phyloP scores from a whole-genome alignment of 1,284 basidiomycete genomes.

The Albatrellus sp. region DNA sequence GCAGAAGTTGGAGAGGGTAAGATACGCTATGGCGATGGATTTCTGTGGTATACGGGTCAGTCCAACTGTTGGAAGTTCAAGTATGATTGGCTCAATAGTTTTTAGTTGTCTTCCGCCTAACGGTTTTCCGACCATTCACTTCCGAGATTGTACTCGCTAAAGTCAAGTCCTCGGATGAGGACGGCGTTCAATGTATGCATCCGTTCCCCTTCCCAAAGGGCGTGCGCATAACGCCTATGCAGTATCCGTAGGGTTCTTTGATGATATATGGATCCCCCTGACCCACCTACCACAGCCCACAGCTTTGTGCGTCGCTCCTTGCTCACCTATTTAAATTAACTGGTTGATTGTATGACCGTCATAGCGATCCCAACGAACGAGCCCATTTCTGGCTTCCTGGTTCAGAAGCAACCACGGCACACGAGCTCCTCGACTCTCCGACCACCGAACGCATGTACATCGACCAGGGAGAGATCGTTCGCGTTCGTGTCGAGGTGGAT shows the following conservation, averaged over 20 bases:
- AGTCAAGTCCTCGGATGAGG: slow-evolving; percentile 74
- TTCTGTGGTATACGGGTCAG: slow-evolving; percentile 87
- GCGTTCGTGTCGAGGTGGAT: slow-evolving; percentile 79
- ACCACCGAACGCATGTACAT: slow-evolving; percentile 74
- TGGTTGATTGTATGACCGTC: neutral
- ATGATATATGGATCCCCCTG: slow-evolving; percentile 77
- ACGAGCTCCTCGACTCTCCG: slow-evolving; percentile 59
- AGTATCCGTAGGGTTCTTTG: slow-evolving; percentile 91
- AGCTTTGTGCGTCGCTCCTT: slow-evolving; percentile 50
- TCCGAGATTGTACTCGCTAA: slow-evolving; percentile 86
- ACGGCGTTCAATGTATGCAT: slow-evolving; percentile 68
- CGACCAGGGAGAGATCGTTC: slow-evolving; percentile 72
- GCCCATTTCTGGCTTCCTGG: slow-evolving; percentile 73
- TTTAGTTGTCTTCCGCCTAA: slow-evolving; percentile 78
- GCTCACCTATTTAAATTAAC: too few species aligned
- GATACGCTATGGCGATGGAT: slow-evolving; percentile 90
- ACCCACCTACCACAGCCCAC: slow-evolving; percentile 67
- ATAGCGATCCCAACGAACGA: slow-evolving; percentile 71
- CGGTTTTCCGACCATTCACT: slow-evolving; percentile 85
- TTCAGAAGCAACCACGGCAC: slow-evolving; percentile 37
- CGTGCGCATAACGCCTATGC: slow-evolving; percentile 2
- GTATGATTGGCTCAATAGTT: neutral
- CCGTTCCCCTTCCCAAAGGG: slow-evolving; percentile 3
- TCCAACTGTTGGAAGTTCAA: slow-evolving; percentile 3
- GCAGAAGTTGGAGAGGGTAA: slow-evolving; percentile 82